phyloP scores from a whole-genome alignment of 1,284 basidiomycete species.

The Irpex sp. region DNA sequence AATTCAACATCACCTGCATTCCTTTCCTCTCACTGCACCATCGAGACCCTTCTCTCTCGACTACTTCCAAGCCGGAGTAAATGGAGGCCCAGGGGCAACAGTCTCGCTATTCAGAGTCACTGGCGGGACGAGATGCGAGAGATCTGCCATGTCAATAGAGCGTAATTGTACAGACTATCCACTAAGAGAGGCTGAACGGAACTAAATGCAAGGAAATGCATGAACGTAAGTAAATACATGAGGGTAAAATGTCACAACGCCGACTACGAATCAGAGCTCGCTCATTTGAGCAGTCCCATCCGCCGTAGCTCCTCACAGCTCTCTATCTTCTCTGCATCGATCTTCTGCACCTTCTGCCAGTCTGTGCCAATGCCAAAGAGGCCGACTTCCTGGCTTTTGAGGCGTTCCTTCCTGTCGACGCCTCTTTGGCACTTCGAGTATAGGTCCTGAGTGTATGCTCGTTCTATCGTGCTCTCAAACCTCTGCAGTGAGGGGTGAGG shows the following conservation, averaged over 20 bases:
- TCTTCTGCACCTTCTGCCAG: conserved; percentile 74
- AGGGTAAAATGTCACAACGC: neutral
- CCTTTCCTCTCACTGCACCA: neutral
- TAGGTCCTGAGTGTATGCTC: conserved; percentile 63
- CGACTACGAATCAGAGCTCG: neutral
- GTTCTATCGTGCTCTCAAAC: conserved; percentile 72
- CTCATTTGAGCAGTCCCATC: conserved; percentile 44
- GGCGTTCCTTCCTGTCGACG: conserved; percentile 55
- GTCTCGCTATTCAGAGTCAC: neutral
- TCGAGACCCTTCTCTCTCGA: neutral
- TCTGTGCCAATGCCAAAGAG: conserved; percentile 87
- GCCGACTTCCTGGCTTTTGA: conserved; percentile 73
- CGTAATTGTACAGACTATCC: neutral
- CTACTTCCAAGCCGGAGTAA: neutral
- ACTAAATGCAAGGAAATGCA: neutral
- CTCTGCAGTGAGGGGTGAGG: conserved; percentile 33
- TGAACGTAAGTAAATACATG: neutral
- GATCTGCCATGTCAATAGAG: neutral
- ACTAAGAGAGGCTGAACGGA: neutral
- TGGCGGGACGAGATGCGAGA: neutral
- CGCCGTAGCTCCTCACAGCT: conserved; percentile 72
- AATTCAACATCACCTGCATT: neutral
- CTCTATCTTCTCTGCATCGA: conserved; percentile 58
- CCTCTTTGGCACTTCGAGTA: conserved; percentile 67
- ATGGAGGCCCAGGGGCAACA: neutral